Evolutionary conservation across 768 basidiomycete genomes (phyloP), one percentile per base, ranked within the genome.

Genomic region (Macrolepiota dolichaula): DNA sequence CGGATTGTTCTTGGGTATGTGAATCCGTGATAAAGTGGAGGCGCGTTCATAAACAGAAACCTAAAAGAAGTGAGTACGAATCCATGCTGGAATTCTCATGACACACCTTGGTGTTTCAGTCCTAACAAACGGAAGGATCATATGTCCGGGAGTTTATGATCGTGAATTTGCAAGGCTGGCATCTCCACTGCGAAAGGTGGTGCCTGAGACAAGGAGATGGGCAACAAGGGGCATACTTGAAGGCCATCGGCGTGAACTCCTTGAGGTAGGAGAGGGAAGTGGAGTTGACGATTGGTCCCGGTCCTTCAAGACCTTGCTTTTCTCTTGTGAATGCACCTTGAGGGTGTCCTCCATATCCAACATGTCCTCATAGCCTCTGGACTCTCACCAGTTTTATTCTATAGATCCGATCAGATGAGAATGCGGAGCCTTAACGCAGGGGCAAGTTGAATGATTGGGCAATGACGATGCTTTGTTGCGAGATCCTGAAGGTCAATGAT

Each of bases 1-100:
- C 84, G 86, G 0, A 92, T 65, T 1, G 87, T 71, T 4, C 86
- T 81, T 0, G 91, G 89, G 65, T 91, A 88, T 5, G 89, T 91
- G 2, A 80, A 78, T 46, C 83, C 83, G 4, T 91, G 66, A 49
- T 75, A 70, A 0, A 91, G 72, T 2, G 86, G 77, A 13, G 77
- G 76, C 3, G 78, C 72, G 4, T 71, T 57, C 0, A 77, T 63
- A 46, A 79, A 70, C 3, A 71, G 71, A 35, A 79, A 69, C 73
- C 75, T 78, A 52, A 7, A 64, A 61, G 4, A 77, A 46, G n/a
- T 59, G 17, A 61, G 17, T 38, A 68, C 69, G 76, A 55, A 49
- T 44, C 55, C 36, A 53, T n/a, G 25, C 17, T 29, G 29, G 40
- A 55, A 36, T n/a, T n/a, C n/a, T n/a, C 59, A 57, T 57, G 40